These are phyloP conservation scores for Symbiotaphrina buchneri DNA, from an alignment of 495 filamentous ascomycete genomes.

Conservation along the genomic window DNA sequence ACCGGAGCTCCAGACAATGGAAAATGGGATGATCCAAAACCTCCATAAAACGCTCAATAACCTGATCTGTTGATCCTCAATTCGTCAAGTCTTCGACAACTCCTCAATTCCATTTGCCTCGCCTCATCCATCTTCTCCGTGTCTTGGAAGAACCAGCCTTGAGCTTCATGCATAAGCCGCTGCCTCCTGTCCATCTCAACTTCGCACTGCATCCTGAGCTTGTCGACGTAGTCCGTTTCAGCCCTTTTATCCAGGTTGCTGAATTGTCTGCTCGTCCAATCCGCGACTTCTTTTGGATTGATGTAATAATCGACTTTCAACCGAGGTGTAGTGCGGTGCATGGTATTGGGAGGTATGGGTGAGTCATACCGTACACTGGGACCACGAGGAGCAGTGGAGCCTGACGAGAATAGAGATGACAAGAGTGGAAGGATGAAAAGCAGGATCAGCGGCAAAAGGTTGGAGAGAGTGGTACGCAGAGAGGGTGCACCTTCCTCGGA, in stretches of 20 bases:
- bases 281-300: constrained; percentile 52
- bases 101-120: constrained; percentile 32
- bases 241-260: constrained; percentile 51
- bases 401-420: constrained; percentile 51
- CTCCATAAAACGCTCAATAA: too few relatives aligned
- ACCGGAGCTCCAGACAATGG: too few relatives aligned
- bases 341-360: constrained; percentile 42
- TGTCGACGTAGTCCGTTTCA: constrained; percentile 44
- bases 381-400: constrained; percentile 26
- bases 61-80: constrained; percentile 9
- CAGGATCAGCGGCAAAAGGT: constrained; percentile 67
- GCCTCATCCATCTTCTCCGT: constrained; percentile 50
- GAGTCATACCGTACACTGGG: constrained; percentile 52
- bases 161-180: constrained; percentile 51
- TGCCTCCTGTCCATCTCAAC: constrained; percentile 36
- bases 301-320: constrained; percentile 65
- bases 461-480: constrained; percentile 21
- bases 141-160: constrained; percentile 76
- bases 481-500: constrained; percentile 24
- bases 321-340: constrained; percentile 43
- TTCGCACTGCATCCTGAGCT: constrained; percentile 47
- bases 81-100: constrained; percentile 26
- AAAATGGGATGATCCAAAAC: too few relatives aligned
- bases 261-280: constrained; percentile 41
- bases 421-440: constrained; percentile 78